Conservation (phyloP, 768 basidiomycete species). For the Boletus patriciae region DNA sequence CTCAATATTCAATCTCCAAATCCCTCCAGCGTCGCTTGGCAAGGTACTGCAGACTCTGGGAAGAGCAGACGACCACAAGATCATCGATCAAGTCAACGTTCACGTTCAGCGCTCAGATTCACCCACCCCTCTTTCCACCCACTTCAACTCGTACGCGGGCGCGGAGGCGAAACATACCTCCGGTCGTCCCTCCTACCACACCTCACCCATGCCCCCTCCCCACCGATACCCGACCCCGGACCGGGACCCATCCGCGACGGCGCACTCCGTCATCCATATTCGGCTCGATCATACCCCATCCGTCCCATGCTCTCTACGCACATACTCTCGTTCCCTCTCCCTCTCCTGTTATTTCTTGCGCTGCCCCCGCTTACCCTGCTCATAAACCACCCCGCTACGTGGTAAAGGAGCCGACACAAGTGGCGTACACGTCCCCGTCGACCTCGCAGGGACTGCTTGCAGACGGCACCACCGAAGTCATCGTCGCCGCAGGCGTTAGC, state of each 20-base stretch:
- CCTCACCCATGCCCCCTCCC: too few relatives aligned
- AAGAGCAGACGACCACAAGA: too few relatives aligned
- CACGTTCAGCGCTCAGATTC: too few relatives aligned
- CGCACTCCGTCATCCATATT: slow-evolving; percentile 27
- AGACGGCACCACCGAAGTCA: background rate
- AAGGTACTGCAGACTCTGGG: too few relatives aligned
- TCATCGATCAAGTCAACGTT: too few relatives aligned
- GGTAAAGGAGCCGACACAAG: slow-evolving; percentile 27
- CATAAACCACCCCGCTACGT: slow-evolving; percentile 34
- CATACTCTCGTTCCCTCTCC: slow-evolving; percentile 38
- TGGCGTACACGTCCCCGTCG: slow-evolving; percentile 21
- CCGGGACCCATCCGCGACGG: slow-evolving; percentile 17
- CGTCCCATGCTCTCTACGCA: slow-evolving; percentile 29
- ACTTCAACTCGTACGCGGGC: too few relatives aligned
- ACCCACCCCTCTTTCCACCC: too few relatives aligned
- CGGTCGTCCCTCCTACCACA: too few relatives aligned
- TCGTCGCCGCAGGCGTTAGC: slow-evolving; percentile 18
- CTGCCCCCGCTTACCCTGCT: slow-evolving; percentile 15
- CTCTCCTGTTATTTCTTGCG: background rate
- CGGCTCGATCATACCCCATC: slow-evolving; percentile 40
- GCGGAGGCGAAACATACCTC: too few relatives aligned
- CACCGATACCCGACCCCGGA: background rate
- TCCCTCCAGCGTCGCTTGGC: too few relatives aligned
- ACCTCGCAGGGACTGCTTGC: slow-evolving; percentile 4
- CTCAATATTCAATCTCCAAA: too few relatives aligned